Evolutionary conservation across 257 asterid genomes (phyloP), one percentile per base, ranked within the genome.

Genomic region (Prunella vulgaris): DNA sequence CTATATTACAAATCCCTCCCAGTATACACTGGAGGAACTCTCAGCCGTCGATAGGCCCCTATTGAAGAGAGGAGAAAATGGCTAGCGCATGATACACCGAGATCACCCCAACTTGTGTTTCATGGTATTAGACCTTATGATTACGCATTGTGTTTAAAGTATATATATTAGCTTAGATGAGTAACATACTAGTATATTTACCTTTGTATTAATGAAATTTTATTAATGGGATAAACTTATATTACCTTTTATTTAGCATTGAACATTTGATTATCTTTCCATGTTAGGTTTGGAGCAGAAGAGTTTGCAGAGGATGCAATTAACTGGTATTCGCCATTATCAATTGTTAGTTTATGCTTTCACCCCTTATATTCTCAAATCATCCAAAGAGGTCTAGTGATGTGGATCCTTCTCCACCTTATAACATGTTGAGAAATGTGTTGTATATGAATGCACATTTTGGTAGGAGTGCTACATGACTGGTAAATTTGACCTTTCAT

Each of bases 321-420:
- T 38, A 86, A 70, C 77, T 87, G 98, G 97, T 82, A 83, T 61
- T 79, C 90, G 97, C 97, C 10, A 93, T 87, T 27, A 84, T 64
- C 49, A 88, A 91, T 52, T 91, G 87, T 77, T 94, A 98, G 99
- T 94, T 98, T 59, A 81, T 94, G 72, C 90, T 94, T 44, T 94
- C 99, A 21, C 99, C 99, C 15, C 66, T 94, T 51, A 92, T 94
- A 78, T 94, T 91, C 74, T 94, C 99, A 1, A 98, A 94, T 81
- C 99, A 94, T 77, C 99, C 99, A 4, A 94, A 94, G 85, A 80
- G 99, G 82, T 98, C 99, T 38, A 98, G 99, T 2, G 96, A 89
- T 40, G 99, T 91, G 82, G 99, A 94, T 76, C 99, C 99, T 79
- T 86, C 97, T 48, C 99, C 99, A 30, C 99, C 99, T 79, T 94